Conservation (phyloP, 2,329 filamentous ascomycete genomes). For the Aphanocladium album region DNA sequence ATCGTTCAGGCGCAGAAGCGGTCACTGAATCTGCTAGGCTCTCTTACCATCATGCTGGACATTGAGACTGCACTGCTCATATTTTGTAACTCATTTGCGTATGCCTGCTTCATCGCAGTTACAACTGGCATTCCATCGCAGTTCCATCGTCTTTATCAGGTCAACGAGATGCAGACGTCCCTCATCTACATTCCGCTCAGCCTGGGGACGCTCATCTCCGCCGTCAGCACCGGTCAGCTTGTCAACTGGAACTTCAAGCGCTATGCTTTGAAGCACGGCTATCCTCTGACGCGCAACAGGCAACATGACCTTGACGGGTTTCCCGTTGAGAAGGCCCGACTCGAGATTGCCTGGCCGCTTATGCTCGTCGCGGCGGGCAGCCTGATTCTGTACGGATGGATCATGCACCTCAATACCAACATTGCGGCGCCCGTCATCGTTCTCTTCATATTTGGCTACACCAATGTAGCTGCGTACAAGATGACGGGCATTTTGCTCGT, state of each 20-base stretch:
- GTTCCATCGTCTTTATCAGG: not conserved
- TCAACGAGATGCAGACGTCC: not conserved
- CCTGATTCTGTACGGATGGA: not conserved
- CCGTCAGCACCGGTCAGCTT: constrained; percentile 34
- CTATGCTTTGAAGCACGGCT: constrained; percentile 43
- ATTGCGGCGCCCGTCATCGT: not conserved
- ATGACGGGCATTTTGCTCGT: not conserved
- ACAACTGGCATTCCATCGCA: not conserved
- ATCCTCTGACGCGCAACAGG: constrained; percentile 43
- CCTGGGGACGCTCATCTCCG: not conserved
- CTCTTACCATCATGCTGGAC: not conserved
- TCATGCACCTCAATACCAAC: not conserved
- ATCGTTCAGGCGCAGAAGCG: not conserved
- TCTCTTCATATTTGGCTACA: not conserved
- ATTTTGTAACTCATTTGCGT: not conserved
- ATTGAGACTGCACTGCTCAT: not conserved
- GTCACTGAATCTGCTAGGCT: not conserved
- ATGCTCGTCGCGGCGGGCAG: constrained; percentile 25
- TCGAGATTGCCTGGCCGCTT: constrained; percentile 39
- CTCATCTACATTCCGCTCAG: not conserved
- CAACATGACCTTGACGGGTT: constrained; percentile 37
- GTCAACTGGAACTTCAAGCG: constrained; percentile 62
- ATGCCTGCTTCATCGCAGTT: not conserved
- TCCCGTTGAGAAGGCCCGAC: constrained; percentile 38
- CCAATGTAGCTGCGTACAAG: not conserved